phyloP scores from a whole-genome alignment of 2,329 filamentous ascomycete genomes.

The Pseudogymnoascus sp. region DNA sequence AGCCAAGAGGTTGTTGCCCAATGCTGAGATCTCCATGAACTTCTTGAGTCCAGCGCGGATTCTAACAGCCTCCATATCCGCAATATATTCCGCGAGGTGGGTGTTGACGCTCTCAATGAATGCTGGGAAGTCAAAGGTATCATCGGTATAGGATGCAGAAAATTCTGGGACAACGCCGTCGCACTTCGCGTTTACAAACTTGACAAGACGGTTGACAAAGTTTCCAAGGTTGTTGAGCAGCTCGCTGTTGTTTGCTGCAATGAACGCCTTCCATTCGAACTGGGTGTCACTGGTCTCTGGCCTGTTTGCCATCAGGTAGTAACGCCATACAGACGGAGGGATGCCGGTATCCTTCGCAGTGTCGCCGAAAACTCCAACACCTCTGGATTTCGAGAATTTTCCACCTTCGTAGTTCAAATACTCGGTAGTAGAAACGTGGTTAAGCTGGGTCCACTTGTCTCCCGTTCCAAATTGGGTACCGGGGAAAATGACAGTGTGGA shows the following conservation, averaged over 20 bases:
- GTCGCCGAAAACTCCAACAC: conserved; percentile 85
- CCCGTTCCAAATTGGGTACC: conserved; percentile 76
- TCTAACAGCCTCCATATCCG: conserved; percentile 63
- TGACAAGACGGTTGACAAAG: conserved; percentile 66
- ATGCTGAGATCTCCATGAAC: conserved; percentile 59
- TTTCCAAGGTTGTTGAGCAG: conserved; percentile 68
- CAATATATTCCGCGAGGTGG: conserved; percentile 58
- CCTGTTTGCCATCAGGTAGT: conserved; percentile 78
- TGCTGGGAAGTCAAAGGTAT: conserved; percentile 41
- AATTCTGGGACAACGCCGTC: conserved; percentile 61
- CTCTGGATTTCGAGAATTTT: conserved; percentile 89
- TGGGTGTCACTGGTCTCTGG: conserved; percentile 83
- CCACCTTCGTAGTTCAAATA: conserved; percentile 82
- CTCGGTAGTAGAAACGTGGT: conserved; percentile 83
- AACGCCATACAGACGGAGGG: conserved; percentile 82
- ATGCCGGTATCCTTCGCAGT: conserved; percentile 82
- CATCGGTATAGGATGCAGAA: conserved; percentile 46
- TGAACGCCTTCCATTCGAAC: conserved; percentile 83
- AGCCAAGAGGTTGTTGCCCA: conserved; percentile 52
- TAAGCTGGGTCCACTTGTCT: conserved; percentile 82
- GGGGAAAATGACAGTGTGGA: conserved; percentile 89
- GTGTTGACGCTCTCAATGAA: conserved; percentile 53
- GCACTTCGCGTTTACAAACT: conserved; percentile 71
- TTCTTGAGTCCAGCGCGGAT: conserved; percentile 59
- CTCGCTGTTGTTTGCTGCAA: conserved; percentile 80